Conservation (phyloP, 2,329 filamentous ascomycete genomes). For the Aspergillus sp. region DNA sequence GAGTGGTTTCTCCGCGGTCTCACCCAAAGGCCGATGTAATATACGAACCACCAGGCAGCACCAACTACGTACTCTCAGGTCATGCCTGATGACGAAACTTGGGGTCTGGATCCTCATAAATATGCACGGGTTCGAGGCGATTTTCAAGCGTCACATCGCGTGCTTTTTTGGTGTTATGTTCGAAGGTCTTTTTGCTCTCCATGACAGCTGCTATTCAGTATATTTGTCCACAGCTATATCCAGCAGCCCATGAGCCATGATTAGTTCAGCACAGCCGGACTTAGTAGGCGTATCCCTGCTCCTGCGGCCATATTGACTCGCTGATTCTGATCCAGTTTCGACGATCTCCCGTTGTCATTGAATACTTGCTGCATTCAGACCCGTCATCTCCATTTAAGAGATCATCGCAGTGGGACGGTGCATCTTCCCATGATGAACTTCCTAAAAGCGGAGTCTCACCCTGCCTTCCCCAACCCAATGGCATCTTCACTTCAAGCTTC, state of each 20-base stretch:
- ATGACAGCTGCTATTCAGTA: neutral
- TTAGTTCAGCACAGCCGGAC: neutral
- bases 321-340: no score
- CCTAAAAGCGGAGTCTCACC: no score
- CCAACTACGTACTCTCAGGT: constrained; percentile 17
- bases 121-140: constrained; percentile 18
- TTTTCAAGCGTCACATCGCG: constrained; percentile 12
- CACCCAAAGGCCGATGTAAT: constrained; percentile 9
- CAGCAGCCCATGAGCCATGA: neutral
- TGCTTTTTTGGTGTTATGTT: neutral
- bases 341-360: no score
- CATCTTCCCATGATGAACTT: no score
- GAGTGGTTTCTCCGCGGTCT: neutral
- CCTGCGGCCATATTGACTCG: no score
- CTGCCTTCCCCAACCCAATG: no score
- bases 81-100: constrained; percentile 22
- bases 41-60: constrained; percentile 10
- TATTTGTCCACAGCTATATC: neutral
- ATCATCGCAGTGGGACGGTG: no score
- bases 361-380: no score
- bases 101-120: constrained; percentile 22
- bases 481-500: no score
- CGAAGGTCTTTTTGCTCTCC: neutral
- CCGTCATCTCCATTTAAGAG: no score
- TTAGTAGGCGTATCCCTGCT: neutral